These are phyloP conservation scores for Asterella californica DNA, from an alignment of 225 moss, liverwort and hornwort species.

Conservation along the genomic window DNA sequence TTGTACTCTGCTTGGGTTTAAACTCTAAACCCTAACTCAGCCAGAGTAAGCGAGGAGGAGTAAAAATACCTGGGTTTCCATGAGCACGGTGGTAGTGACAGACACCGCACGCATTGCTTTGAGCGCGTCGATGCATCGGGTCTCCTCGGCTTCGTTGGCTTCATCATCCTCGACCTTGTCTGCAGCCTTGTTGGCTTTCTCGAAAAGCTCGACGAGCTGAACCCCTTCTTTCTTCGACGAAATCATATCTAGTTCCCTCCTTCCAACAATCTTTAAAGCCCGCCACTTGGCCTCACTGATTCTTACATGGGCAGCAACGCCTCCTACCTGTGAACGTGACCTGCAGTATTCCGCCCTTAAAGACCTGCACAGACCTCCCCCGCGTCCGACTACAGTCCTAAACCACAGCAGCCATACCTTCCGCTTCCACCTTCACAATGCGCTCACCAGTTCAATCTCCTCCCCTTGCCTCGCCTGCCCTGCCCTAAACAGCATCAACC, in stretches of 20 bases:
- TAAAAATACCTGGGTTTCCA: slow-evolving; percentile 71
- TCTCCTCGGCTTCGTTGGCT: slow-evolving; percentile 52
- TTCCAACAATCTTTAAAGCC: background rate
- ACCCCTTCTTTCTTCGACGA: slow-evolving; percentile 37
- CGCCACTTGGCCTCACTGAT: background rate
- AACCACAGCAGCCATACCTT: background rate
- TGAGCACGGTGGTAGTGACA: slow-evolving; percentile 67
- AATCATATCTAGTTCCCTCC: slow-evolving; percentile 15
- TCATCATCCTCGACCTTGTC: slow-evolving; percentile 57
- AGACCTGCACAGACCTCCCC: background rate
- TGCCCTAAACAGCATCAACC: background rate
- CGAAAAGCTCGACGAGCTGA: slow-evolving; percentile 74
- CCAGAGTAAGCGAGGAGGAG: background rate
- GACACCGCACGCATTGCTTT: slow-evolving; percentile 61
- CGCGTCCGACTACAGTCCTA: background rate
- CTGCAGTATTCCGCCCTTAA: background rate
- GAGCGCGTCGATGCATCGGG: slow-evolving; percentile 67
- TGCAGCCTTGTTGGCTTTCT: slow-evolving; percentile 77
- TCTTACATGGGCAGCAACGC: background rate
- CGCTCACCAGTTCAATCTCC: background rate
- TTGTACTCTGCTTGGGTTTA: too few relatives aligned
- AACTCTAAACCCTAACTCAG: background rate
- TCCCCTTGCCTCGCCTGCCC: background rate
- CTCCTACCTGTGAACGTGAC: background rate
- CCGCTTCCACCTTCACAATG: background rate